phyloP scores from a whole-genome alignment of 202 grass and related monocot species.

The Carex arenaria region DNA sequence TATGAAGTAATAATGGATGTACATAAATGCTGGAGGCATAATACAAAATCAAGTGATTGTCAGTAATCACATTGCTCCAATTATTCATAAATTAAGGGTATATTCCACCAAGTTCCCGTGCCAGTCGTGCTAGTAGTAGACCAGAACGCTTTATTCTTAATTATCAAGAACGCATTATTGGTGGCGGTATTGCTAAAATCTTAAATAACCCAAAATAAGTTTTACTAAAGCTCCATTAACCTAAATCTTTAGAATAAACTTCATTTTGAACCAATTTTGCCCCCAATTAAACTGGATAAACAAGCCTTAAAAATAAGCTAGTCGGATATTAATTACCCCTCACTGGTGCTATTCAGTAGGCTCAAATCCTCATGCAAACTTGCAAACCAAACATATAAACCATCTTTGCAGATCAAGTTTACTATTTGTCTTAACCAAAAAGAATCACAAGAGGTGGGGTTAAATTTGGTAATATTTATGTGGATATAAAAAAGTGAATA shows the following conservation, averaged over 20 bases:
- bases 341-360: background rate
- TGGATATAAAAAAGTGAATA: background rate
- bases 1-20: background rate
- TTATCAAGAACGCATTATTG: background rate
- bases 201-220: background rate
- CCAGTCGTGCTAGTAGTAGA: background rate
- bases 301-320: background rate
- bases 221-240: background rate
- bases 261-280: background rate
- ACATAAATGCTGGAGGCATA: background rate
- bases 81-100: background rate
- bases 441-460: background rate
- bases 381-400: background rate
- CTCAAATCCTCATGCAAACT: background rate
- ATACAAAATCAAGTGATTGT: background rate
- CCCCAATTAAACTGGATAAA: background rate
- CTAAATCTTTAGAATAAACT: background rate
- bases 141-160: background rate
- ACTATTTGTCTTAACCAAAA: background rate
- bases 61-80: slow-evolving; percentile 5
- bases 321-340: background rate
- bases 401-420: background rate
- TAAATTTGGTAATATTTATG: background rate
- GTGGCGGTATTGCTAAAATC: background rate
- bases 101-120: background rate